Base-by-base conservation (phyloP, 192 early-diverging fungal species). In the Funneliformis mosseae region DNA sequence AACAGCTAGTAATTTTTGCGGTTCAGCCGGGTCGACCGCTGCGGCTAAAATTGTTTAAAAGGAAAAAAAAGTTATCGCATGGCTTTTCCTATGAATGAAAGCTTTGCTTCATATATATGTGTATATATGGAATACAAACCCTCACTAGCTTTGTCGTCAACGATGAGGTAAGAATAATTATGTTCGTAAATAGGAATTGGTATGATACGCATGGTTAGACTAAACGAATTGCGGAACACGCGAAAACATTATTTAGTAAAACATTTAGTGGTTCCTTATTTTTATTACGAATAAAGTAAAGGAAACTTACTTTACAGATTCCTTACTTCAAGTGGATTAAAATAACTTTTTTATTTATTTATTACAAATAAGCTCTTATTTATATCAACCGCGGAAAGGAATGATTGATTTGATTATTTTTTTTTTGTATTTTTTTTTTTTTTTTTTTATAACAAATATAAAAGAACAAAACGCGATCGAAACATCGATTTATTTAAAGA, bases 91-190 rank as follows among this genome's bases (percentile, higher is more conserved):
- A 33, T 33, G 33, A 33, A 33, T 33, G 33, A 33, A 33, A 33
- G 33, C 33, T 55, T 55, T 6, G 3, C 0, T 21, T 55, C 7
- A 55, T 21, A 55, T 55, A 55, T 21, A 21, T 0, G 18, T 18
- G 18, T 21, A 0, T 64, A 14, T 69, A 25, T 28, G 21, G n/a
- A 68, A 63, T 63, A 41, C 61, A 38, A 45, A 79, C 78, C 78
- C 83, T 87, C 86, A 42, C 87, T 83, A 12, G 92, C 86, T 66
- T 89, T 87, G 48, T 93, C 90, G 73, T 95, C 94, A 71, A 95
- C 82, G 62, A 97, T 85, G 50, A 97, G 87, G 78, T 97, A 97
- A 6, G 93, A 88, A 82, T 97, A 97, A 84, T 97, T 97, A 85
- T 83, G 74, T 63, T 91, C 88, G 60, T 96, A 91, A 43, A 88